A percentile compares a stretch with the other conserved stretches of the same genome.
Evolutionary conservation across 2,329 filamentous ascomycete genomes (phyloP).

Genomic region (Coniella vitis): DNA sequence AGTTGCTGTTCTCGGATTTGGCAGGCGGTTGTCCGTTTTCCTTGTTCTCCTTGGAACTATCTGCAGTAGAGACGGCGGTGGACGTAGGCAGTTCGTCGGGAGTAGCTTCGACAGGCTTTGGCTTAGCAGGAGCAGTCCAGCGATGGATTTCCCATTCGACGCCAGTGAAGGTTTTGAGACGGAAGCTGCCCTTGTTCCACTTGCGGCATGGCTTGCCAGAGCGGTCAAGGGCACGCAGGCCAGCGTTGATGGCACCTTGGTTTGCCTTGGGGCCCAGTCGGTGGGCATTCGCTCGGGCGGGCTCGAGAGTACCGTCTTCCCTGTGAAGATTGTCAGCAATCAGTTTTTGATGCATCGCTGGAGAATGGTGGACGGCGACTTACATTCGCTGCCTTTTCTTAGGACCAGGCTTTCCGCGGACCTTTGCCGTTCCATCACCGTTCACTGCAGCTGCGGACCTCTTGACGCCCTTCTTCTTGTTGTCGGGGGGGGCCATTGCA

Average conservation of each 20-base stretch:
- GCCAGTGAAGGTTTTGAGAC: constrained; percentile 88
- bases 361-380: constrained; percentile 34
- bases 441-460: constrained; percentile 60
- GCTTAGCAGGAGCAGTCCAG: constrained; percentile 70
- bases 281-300: constrained; percentile 52
- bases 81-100: constrained; percentile 38
- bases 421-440: constrained; percentile 61
- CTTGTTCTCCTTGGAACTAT: constrained; percentile 59
- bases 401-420: constrained; percentile 81
- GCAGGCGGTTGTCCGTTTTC: constrained; percentile 42
- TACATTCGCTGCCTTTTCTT: constrained; percentile 96
- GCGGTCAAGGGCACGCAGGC: constrained; percentile 86
- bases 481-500: constrained; percentile 55
- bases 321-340: constrained; percentile 28
- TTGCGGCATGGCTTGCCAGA: constrained; percentile 86
- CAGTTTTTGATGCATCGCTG: neutral
- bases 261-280: constrained; percentile 96
- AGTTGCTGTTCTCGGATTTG: constrained; percentile 38
- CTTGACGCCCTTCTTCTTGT: constrained; percentile 74
- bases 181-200: constrained; percentile 79
- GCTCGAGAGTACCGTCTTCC: constrained; percentile 58
- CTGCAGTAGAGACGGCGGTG: constrained; percentile 32
- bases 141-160: constrained; percentile 73
- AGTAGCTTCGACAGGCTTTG: constrained; percentile 36
- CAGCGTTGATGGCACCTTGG: constrained; percentile 94